phyloP scores from a whole-genome alignment of 495 filamentous ascomycete species.

The Articulospora tetracladia region DNA sequence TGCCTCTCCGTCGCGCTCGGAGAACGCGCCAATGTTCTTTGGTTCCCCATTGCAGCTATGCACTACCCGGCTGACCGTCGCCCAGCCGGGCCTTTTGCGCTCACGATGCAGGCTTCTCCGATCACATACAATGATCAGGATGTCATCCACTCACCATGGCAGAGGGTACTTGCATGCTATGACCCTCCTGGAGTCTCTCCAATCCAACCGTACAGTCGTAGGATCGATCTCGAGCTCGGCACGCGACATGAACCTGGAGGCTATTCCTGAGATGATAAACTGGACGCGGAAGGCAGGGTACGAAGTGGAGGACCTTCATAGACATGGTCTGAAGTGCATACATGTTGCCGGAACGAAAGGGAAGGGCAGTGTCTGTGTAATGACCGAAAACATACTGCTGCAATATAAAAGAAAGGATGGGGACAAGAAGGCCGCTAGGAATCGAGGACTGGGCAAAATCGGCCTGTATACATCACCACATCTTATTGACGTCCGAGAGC shows the following conservation, averaged over 20 bases:
- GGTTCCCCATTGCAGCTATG: too few relatives aligned
- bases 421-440: neutral
- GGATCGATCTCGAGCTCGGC: constrained; percentile 28
- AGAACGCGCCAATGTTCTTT: neutral
- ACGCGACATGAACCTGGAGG: constrained; percentile 60
- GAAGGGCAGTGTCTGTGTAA: constrained; percentile 46
- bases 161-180: constrained; percentile 35
- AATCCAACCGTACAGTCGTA: constrained; percentile 66
- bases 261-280: constrained; percentile 82
- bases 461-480: constrained; percentile 69
- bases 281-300: constrained; percentile 77
- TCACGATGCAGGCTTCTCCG: neutral
- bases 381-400: constrained; percentile 21
- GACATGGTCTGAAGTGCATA: constrained; percentile 28
- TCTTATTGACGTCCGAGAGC: constrained; percentile 56
- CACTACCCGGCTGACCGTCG: too few relatives aligned
- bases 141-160: neutral
- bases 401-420: constrained; percentile 8
- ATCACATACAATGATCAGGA: neutral
- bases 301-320: constrained; percentile 29
- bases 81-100: neutral
- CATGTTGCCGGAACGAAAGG: constrained; percentile 63
- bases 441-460: constrained; percentile 31
- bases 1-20: neutral
- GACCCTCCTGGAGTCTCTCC: constrained; percentile 60